Evolutionary conservation across 495 filamentous ascomycete species (phyloP).

Genomic region (Penicillium parvum): DNA sequence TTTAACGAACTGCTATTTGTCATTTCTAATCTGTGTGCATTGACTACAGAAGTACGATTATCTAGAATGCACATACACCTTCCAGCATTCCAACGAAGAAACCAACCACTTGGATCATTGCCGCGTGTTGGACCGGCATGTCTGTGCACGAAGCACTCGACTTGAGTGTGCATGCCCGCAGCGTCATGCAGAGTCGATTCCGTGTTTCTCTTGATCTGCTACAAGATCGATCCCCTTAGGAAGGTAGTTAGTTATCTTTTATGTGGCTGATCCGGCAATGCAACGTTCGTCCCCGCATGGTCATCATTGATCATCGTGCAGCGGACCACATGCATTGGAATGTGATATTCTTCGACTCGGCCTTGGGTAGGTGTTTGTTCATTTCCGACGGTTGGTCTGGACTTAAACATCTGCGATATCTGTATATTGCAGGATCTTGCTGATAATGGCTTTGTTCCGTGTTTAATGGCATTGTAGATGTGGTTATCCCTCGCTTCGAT

Average conservation of each 20-base stretch:
- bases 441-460: too few species aligned
- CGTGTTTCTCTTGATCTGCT: too few species aligned
- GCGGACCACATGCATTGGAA: constrained; percentile 24
- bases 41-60: too few species aligned
- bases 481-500: constrained; percentile 6
- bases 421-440: neutral
- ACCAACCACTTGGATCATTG: constrained; percentile 7
- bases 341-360: constrained; percentile 22
- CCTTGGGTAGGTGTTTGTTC: neutral
- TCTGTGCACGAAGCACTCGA: constrained; percentile 9
- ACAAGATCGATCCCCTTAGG: too few species aligned
- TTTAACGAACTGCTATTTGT: too few species aligned
- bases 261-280: neutral
- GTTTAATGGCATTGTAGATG: too few species aligned
- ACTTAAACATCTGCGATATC: too few species aligned
- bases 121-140: constrained; percentile 15
- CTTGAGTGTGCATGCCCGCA: neutral
- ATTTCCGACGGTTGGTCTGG: constrained; percentile 12
- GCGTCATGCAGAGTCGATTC: neutral
- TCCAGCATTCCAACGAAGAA: constrained; percentile 14
- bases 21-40: too few species aligned
- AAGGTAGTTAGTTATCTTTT: too few species aligned
- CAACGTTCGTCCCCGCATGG: constrained; percentile 7
- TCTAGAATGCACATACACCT: too few species aligned
- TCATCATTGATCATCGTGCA: constrained; percentile 9